These are phyloP conservation scores for Hexamita inflata DNA, from an alignment of 208 protist species.

Conservation along the genomic window DNA sequence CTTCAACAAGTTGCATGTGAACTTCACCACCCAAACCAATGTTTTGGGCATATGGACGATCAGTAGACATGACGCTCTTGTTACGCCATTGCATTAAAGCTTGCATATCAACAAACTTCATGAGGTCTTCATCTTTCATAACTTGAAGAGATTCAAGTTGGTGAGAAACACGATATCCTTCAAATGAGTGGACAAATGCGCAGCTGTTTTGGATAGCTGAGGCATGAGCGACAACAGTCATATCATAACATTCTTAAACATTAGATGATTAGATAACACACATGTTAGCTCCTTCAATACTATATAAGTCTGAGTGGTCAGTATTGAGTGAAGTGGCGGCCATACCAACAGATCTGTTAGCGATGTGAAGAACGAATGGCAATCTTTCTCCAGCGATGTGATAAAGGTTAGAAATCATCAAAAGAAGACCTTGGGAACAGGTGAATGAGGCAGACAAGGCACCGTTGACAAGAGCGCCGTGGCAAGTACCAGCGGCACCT, in stretches of 20 bases:
- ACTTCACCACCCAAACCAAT: conserved; percentile 46
- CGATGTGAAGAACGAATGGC: conserved; percentile 36
- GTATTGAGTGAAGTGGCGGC: conserved; percentile 49
- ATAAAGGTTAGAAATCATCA: conserved; percentile 63
- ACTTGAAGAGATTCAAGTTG: conserved; percentile 44
- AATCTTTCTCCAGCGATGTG: conserved; percentile 42
- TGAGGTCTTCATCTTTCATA: conserved; percentile 37
- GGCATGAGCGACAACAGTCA: conserved; percentile 53
- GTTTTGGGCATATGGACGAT: conserved; percentile 46
- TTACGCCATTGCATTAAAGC: conserved; percentile 33
- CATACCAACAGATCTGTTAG: conserved; percentile 17
- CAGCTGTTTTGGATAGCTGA: conserved; percentile 47
- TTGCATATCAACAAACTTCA: conserved; percentile 23
- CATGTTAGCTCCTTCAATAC: conserved; percentile 42
- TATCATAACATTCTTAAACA: conserved; percentile 53
- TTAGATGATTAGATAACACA: conserved; percentile 46
- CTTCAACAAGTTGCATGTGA: conserved; percentile 52
- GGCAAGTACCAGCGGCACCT: background rate
- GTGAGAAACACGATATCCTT: conserved; percentile 49
- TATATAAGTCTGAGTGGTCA: conserved; percentile 58
- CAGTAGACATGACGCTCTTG: conserved; percentile 44
- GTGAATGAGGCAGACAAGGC: conserved; percentile 49
- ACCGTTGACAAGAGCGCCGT: conserved; percentile 3
- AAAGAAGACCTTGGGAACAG: conserved; percentile 53
- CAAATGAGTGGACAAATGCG: conserved; percentile 54